Base-by-base conservation (phyloP, 306 rosid species). In the Astragalus glycyphyllos region DNA sequence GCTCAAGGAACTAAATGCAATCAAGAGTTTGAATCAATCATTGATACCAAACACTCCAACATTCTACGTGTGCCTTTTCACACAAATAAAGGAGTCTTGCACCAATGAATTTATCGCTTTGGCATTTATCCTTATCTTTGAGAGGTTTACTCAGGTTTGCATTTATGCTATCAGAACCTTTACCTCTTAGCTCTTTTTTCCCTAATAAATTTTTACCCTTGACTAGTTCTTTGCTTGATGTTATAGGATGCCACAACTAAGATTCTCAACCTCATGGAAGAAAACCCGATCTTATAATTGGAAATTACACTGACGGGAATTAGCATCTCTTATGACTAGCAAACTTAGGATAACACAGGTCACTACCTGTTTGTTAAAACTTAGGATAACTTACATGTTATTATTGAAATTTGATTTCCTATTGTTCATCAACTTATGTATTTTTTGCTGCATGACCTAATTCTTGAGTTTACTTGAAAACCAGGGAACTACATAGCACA, bases 401-500 rank as follows among this genome's bases (percentile, higher is more conserved):
- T 32, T 32, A 3, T 32, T 50, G 57, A 17, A 50, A 50, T 54
- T 54, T 54, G 5, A 23, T 11, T 56, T 56, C 40, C 7, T 56
- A 11, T 10, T 11, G 11, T 75, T 69, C 61, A 66, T 58, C 54
- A 51, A 20, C 11, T 72, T 58, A 38, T 76, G 34, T n/a, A 14
- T 12, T 63, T 62, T 34, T 66, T 60, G 35, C 49, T 58, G 17
- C 46, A 38, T 65, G 49, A 54, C 61, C 62, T 58, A 41, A 81
- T 41, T 47, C 10, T 38, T 65, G 11, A 46, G 38, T 41, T 46
- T 45, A 57, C 11, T 72, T 63, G 54, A 46, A 78, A 77, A 66
- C 42, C 71, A 92, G 96, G 98, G 82, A 68, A 92, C 96, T 32
- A n/a, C n/a, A 90, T 90, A 74, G 98, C 98, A 35, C 98, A 92